These are phyloP conservation scores for Physocladia obscura DNA, from an alignment of 192 early-diverging fungal genomes.

Conservation along the genomic window DNA sequence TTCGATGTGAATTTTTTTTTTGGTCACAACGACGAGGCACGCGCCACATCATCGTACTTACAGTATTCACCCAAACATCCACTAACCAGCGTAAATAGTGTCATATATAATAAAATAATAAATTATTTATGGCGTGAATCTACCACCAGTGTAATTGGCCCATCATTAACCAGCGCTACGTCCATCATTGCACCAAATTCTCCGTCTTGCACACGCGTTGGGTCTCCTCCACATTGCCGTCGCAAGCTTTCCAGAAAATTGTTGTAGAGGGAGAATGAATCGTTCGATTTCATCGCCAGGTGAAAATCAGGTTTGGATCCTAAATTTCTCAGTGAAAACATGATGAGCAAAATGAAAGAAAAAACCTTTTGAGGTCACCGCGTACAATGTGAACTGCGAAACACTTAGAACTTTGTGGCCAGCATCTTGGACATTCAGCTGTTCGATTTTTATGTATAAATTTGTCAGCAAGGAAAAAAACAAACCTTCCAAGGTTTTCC, in stretches of 20 bases:
- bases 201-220: slow-evolving; percentile 67
- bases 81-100: background rate
- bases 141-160: slow-evolving; percentile 28
- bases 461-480: too few species aligned
- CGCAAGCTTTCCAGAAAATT: slow-evolving; percentile 71
- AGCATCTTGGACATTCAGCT: slow-evolving; percentile 70
- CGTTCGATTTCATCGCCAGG: slow-evolving; percentile 73
- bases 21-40: too few species aligned
- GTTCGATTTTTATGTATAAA: background rate
- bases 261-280: slow-evolving; percentile 72
- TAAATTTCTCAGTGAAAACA: too few species aligned
- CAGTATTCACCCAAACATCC: too few species aligned
- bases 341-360: background rate
- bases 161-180: slow-evolving; percentile 83
- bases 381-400: slow-evolving; percentile 94
- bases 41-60: too few species aligned
- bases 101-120: background rate
- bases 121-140: slow-evolving; percentile 12
- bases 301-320: slow-evolving; percentile 89
- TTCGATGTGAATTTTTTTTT: too few species aligned
- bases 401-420: slow-evolving; percentile 77
- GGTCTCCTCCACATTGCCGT: slow-evolving; percentile 57
- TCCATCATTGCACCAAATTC: slow-evolving; percentile 97
- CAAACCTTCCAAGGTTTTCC: slow-evolving; percentile 69
- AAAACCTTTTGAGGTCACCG: slow-evolving; percentile 69